A percentile compares a stretch with the other conserved stretches of the same genome.
phyloP scores from a whole-genome alignment of 2,329 filamentous ascomycete genomes.

The Monascus ruber region DNA sequence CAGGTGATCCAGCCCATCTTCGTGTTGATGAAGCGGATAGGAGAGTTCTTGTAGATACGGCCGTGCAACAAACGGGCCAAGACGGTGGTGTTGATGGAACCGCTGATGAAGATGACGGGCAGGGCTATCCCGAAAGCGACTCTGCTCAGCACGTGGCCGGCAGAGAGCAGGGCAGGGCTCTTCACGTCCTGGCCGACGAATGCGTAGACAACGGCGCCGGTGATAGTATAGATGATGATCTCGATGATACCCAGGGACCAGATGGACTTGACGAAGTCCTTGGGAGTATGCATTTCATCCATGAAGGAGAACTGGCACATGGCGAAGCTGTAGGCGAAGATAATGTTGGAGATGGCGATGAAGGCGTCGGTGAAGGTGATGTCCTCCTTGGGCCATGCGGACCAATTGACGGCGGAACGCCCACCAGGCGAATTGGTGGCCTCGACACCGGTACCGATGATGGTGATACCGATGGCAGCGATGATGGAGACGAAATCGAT shows the following conservation, averaged over 20 bases:
- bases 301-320: conserved; percentile 27
- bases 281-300: conserved; percentile 24
- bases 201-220: conserved; percentile 21
- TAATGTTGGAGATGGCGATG: conserved; percentile 24
- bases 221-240: conserved; percentile 22
- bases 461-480: conserved; percentile 22
- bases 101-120: conserved; percentile 27
- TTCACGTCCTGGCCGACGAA: conserved; percentile 21
- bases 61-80: conserved; percentile 23
- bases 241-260: conserved; percentile 24
- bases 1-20: conserved; percentile 24
- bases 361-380: conserved; percentile 23
- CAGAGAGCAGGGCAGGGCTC: conserved; percentile 22
- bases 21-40: conserved; percentile 26
- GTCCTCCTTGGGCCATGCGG: conserved; percentile 17
- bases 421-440: conserved; percentile 13
- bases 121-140: conserved; percentile 24
- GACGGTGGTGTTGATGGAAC: conserved; percentile 26
- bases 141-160: conserved; percentile 14
- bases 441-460: conserved; percentile 23
- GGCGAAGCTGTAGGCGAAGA: conserved; percentile 35
- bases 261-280: conserved; percentile 27
- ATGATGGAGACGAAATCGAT: conserved; percentile 27
- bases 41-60: conserved; percentile 20
- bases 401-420: conserved; percentile 16